A percentile compares a stretch with the other conserved stretches of the same genome.
phyloP scores from a whole-genome alignment of 2,329 filamentous ascomycete genomes.

The Metarhizium album region DNA sequence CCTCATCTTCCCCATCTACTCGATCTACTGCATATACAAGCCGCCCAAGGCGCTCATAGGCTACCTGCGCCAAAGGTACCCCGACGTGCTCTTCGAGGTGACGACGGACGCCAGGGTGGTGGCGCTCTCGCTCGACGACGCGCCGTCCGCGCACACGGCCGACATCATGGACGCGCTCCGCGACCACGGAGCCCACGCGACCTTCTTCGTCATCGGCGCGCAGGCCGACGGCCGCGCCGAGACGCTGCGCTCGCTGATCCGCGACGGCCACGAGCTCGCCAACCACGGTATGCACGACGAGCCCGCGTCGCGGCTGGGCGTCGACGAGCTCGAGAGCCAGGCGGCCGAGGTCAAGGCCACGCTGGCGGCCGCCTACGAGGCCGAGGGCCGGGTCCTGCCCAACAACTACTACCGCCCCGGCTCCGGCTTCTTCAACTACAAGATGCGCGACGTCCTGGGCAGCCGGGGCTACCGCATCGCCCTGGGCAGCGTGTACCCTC shows the following conservation, averaged over 20 bases:
- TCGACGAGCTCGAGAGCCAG: conserved; percentile 49
- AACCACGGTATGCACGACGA: conserved; percentile 91
- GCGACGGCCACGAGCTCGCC: conserved; percentile 58
- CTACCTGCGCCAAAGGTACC: conserved; percentile 61
- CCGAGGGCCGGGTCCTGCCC: conserved; percentile 31
- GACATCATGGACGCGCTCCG: conserved; percentile 61
- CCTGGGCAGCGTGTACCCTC: conserved; percentile 79
- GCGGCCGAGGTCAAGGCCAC: conserved; percentile 52
- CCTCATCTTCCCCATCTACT: conserved; percentile 27
- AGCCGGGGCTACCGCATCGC: conserved; percentile 59
- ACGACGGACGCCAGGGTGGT: conserved; percentile 50
- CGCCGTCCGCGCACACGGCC: conserved; percentile 60
- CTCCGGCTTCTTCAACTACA: conserved; percentile 67
- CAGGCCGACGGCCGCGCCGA: conserved; percentile 53
- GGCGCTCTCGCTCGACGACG: conserved; percentile 81
- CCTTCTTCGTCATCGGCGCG: conserved; percentile 79
- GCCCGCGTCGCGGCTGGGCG: conserved; percentile 51
- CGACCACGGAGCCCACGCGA: conserved; percentile 58
- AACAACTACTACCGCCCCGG: conserved; percentile 71
- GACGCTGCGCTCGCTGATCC: conserved; percentile 46
- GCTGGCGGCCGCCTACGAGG: conserved; percentile 46
- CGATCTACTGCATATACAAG: conserved; percentile 67
- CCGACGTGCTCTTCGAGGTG: conserved; percentile 69
- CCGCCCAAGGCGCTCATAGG: conserved; percentile 62
- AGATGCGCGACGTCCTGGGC: conserved; percentile 53